Evolutionary conservation across 345 rosid species (phyloP), one percentile per base, ranked within the genome.

Genomic region (Camelina sativa): DNA sequence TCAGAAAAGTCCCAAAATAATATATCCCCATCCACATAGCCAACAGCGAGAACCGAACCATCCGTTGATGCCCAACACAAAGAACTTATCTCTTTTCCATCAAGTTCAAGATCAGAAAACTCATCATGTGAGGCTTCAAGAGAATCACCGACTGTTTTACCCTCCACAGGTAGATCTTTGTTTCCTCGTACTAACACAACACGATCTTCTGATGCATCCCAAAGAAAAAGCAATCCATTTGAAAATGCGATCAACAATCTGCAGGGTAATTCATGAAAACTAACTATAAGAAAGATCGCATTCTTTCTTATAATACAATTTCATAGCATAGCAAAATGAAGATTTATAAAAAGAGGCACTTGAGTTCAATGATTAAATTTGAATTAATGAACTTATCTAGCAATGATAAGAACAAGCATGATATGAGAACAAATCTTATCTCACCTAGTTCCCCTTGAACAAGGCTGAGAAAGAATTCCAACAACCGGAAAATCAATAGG

Each of bases 1-100:
- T 77, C 81, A 64, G 87, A 75, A 54, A 85, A 75, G 75, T 86
- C 84, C 98, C 97, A 91, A 63, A 93, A 83, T 81, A 88, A 52
- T 78, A 91, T 85, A 81, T 93, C 98, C 34, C 98, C 97, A 75
- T 91, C 98, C 20, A 86, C 82, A 82, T 89, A 93, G 67, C 98
- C 98, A 63, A 88, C 96, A 16, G 93, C 93, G 75, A 91, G 87
- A 80, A 89, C 74, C 48, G 98, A 89, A 52, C 97, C 98, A 82
- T 83, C 81, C 54, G 83, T 64, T 38, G 96, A 86, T 71, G 93
- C 91, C 98, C 98, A 93, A 80, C 98, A 88, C 57, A 93, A 79
- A 72, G 96, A 84, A 82, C 85, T 85, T 80, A 93, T 91, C 83
- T 93, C 92, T 86, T 89, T 93, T 70, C 85, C 96, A 73, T 65